Evolutionary conservation across 1,284 basidiomycete genomes (phyloP).

Genomic region (Takashimella koratensis): DNA sequence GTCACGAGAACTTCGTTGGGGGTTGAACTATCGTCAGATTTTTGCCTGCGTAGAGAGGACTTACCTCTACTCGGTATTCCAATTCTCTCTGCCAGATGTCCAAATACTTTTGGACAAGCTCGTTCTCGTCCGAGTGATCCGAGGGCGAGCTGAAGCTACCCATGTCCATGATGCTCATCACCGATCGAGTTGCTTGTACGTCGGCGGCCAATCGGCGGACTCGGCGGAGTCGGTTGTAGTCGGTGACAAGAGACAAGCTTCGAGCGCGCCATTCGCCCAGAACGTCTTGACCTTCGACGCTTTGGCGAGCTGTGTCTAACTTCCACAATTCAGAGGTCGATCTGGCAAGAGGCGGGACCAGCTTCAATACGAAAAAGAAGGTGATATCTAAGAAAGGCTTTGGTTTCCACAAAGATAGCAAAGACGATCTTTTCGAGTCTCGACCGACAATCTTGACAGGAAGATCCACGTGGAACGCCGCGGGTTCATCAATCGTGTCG

Average conservation of each 20-base stretch:
- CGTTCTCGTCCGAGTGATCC: slow-evolving; percentile 53
- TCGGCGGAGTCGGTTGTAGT: slow-evolving; percentile 66
- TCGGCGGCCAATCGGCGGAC: slow-evolving; percentile 74
- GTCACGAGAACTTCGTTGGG: slow-evolving; percentile 51
- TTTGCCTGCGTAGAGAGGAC: slow-evolving; percentile 17
- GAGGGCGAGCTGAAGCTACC: not conserved
- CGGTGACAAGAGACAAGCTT: slow-evolving; percentile 80
- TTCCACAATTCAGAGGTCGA: slow-evolving; percentile 89
- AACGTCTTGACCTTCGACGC: slow-evolving; percentile 84
- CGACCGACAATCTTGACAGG: slow-evolving; percentile 81
- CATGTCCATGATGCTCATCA: slow-evolving; percentile 54
- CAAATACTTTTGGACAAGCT: slow-evolving; percentile 62
- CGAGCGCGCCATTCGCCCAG: slow-evolving; percentile 79
- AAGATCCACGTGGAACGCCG: slow-evolving; percentile 81
- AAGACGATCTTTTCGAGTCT: slow-evolving; percentile 70
- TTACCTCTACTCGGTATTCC: slow-evolving; percentile 69
- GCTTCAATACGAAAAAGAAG: slow-evolving; percentile 71
- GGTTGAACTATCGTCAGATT: slow-evolving; percentile 36
- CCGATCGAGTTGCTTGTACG: slow-evolving; percentile 78
- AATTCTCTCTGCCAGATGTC: slow-evolving; percentile 77
- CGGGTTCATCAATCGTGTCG: slow-evolving; percentile 76
- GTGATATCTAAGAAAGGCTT: slow-evolving; percentile 34
- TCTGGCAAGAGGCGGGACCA: slow-evolving; percentile 80
- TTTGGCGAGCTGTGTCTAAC: slow-evolving; percentile 88
- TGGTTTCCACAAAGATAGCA: slow-evolving; percentile 72